Evolutionary conservation across 495 filamentous ascomycete genomes (phyloP).

Genomic region (Choiromyces venosus): DNA sequence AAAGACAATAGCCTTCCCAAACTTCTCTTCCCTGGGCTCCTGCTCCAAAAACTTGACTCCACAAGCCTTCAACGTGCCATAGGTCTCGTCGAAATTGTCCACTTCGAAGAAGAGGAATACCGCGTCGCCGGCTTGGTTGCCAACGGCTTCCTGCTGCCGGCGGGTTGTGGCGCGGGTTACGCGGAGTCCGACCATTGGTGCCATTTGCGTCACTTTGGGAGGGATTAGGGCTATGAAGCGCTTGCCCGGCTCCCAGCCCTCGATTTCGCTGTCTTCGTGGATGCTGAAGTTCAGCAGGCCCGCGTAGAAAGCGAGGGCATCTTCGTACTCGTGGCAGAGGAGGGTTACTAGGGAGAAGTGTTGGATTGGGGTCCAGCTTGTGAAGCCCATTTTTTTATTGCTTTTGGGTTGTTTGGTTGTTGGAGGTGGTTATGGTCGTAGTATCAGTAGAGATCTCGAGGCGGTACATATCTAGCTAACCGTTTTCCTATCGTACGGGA

Average conservation of each 20-base stretch:
- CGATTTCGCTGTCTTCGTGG: conserved; percentile 15
- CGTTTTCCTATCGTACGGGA: not conserved
- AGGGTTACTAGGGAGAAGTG: conserved; percentile 23
- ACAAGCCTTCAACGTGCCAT: conserved; percentile 20
- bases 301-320: conserved; percentile 23
- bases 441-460: not conserved
- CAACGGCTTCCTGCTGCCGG: conserved; percentile 11
- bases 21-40: conserved; percentile 18
- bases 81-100: conserved; percentile 22
- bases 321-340: conserved; percentile 22
- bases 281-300: conserved; percentile 26
- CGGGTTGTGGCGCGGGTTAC: conserved; percentile 8
- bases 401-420: not conserved
- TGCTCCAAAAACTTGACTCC: conserved; percentile 18
- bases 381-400: conserved; percentile 7
- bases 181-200: conserved; percentile 19
- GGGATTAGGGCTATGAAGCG: conserved; percentile 22
- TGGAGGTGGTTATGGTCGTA: too few relatives aligned
- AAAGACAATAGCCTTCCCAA: conserved; percentile 16
- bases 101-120: conserved; percentile 24
- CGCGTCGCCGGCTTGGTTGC: conserved; percentile 21
- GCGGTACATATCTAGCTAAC: not conserved
- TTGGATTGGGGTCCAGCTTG: conserved; percentile 24
- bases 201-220: conserved; percentile 17
- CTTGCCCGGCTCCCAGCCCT: conserved; percentile 12